A percentile compares a stretch with the other conserved stretches of the same genome.
These are phyloP conservation scores for Castanea sativa DNA, from an alignment of 306 rosid genomes.

Conservation along the genomic window DNA sequence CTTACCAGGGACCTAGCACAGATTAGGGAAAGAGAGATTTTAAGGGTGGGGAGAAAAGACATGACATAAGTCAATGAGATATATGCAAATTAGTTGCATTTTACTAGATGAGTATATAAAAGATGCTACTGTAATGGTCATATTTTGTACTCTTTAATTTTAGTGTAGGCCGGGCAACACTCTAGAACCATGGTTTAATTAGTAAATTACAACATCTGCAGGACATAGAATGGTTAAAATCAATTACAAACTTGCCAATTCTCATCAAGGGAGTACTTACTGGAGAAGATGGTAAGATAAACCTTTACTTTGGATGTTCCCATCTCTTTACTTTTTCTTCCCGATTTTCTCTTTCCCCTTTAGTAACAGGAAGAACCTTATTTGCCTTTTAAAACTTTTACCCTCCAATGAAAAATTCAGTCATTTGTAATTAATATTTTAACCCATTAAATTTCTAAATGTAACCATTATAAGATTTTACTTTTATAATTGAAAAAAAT, in stretches of 20 bases:
- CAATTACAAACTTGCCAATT: slow-evolving; percentile 32
- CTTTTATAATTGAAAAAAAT: background rate
- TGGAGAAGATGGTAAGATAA: slow-evolving; percentile 28
- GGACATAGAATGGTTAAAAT: slow-evolving; percentile 39
- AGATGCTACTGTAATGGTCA: background rate
- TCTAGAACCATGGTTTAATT: background rate
- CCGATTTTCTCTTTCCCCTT: background rate
- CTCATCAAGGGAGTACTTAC: slow-evolving; percentile 32
- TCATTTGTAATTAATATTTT: background rate
- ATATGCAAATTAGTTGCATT: background rate
- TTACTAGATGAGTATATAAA: background rate
- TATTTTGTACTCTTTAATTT: background rate
- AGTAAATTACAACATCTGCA: background rate
- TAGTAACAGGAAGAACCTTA: background rate
- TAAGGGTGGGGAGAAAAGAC: background rate
- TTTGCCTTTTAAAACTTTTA: background rate
- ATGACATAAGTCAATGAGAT: background rate
- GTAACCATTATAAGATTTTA: background rate
- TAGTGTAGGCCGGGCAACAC: background rate
- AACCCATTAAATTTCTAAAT: too few species aligned
- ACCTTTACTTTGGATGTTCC: background rate
- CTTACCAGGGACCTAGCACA: background rate
- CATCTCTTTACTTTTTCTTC: background rate
- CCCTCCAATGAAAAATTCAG: background rate
- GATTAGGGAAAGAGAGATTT: background rate